Evolutionary conservation across 1,284 basidiomycete genomes (phyloP).

Genomic region (Malassezia brasiliensis): DNA sequence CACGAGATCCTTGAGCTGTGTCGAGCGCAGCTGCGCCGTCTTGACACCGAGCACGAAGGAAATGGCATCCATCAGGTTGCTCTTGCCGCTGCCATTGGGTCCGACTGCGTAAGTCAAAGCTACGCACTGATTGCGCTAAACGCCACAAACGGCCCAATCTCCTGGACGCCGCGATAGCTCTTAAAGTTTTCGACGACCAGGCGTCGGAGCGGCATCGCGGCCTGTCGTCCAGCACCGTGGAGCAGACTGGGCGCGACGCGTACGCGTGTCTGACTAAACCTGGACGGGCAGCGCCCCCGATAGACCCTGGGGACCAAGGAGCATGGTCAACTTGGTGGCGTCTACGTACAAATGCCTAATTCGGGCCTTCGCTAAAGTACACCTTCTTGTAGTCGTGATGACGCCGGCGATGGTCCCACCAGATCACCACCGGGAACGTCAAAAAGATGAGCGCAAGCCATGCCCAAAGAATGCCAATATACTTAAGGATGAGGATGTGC

Average conservation of each 20-base stretch:
- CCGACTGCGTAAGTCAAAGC: slow-evolving; percentile 51
- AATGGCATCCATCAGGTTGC: slow-evolving; percentile 98
- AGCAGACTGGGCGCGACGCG: not conserved
- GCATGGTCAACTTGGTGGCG: too few species aligned
- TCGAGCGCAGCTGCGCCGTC: slow-evolving; percentile 80
- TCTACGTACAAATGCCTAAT: not conserved
- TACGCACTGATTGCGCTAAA: slow-evolving; percentile 77
- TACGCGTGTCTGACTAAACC: slow-evolving; percentile 1
- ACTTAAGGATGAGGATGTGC: slow-evolving; percentile 30
- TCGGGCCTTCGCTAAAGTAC: not conserved
- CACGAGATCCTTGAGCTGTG: slow-evolving; percentile 86
- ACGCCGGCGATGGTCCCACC: slow-evolving; percentile 19
- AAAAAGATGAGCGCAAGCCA: slow-evolving; percentile 32
- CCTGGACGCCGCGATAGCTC: slow-evolving; percentile 69
- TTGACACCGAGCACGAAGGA: slow-evolving; percentile 96
- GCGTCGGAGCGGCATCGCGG: slow-evolving; percentile 38
- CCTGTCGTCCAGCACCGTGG: not conserved
- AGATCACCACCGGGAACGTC: slow-evolving; percentile 37
- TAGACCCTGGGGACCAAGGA: too few species aligned
- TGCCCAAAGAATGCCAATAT: slow-evolving; percentile 39
- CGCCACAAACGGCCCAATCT: slow-evolving; percentile 77
- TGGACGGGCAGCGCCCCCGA: too few species aligned
- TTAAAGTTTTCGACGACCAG: slow-evolving; percentile 48
- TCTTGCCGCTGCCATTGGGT: slow-evolving; percentile 97
- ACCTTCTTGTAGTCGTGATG: not conserved